Evolutionary conservation across 345 rosid species (phyloP).

Genomic region (Mangifera indica): DNA sequence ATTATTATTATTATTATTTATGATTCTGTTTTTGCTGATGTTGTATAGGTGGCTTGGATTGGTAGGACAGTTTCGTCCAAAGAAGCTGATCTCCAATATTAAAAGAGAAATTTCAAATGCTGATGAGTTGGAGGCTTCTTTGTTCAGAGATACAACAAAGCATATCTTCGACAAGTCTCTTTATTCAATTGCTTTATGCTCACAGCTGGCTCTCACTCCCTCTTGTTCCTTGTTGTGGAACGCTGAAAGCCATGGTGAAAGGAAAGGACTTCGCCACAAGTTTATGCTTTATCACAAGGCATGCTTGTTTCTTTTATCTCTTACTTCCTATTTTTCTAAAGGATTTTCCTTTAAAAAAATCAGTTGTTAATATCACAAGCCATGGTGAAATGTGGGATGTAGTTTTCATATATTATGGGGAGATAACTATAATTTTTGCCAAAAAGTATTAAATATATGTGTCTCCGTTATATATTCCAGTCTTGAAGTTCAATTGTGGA

Average conservation of each 20-base stretch:
- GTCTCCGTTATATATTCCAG: background rate
- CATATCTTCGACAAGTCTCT: constrained; percentile 72
- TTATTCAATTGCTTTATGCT: constrained; percentile 57
- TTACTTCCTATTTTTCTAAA: too few relatives aligned
- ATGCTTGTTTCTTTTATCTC: too few relatives aligned
- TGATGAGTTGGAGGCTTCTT: constrained; percentile 50
- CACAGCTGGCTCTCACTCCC: constrained; percentile 54
- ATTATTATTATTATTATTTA: too few relatives aligned
- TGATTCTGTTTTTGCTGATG: background rate
- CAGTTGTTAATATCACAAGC: too few relatives aligned
- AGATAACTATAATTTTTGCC: background rate
- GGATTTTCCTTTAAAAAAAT: background rate
- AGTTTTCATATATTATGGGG: background rate
- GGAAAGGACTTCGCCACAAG: constrained; percentile 52
- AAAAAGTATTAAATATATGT: background rate
- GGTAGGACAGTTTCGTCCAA: constrained; percentile 76
- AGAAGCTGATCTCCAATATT: constrained; percentile 61
- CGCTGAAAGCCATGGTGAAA: constrained; percentile 62
- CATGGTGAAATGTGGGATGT: background rate
- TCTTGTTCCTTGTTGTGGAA: constrained; percentile 48
- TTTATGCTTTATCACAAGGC: constrained; percentile 69
- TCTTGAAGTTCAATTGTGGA: background rate
- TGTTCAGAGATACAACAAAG: constrained; percentile 52
- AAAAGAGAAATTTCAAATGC: constrained; percentile 49
- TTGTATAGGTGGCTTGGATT: constrained; percentile 69